Percentiles rank a stretch among this genome's conserved stretches.
phyloP scores from a whole-genome alignment of 108 stramenopile species.

The Poteriospumella lacustris region DNA sequence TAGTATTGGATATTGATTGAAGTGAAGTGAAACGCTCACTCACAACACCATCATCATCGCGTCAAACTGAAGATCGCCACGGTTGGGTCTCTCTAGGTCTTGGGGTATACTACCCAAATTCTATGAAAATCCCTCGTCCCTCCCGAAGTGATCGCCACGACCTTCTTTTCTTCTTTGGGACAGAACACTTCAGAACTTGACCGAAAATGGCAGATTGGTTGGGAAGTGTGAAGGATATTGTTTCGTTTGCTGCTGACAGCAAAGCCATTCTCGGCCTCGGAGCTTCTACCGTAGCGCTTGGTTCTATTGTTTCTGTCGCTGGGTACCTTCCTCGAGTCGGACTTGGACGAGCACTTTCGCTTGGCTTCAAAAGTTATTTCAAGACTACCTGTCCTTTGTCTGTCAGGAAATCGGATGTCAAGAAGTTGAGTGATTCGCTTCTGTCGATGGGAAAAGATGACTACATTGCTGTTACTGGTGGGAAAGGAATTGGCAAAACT shows the following conservation, averaged over 20 bases:
- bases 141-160: too few species aligned
- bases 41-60: too few species aligned
- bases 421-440: slow-evolving; percentile 17
- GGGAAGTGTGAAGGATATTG: slow-evolving; percentile 25
- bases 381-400: slow-evolving; percentile 18
- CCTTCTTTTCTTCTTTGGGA: background rate
- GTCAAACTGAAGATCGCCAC: too few species aligned
- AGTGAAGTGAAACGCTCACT: too few species aligned
- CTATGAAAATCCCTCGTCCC: too few species aligned
- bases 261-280: slow-evolving; percentile 26
- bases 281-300: slow-evolving; percentile 11
- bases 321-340: slow-evolving; percentile 16
- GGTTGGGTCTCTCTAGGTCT: too few species aligned
- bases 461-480: background rate
- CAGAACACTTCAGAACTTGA: background rate
- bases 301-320: background rate
- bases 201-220: slow-evolving; percentile 28
- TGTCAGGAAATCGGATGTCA: slow-evolving; percentile 5
- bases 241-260: slow-evolving; percentile 20
- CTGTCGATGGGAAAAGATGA: background rate
- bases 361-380: slow-evolving; percentile 23
- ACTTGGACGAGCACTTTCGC: slow-evolving; percentile 4
- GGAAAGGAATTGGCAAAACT: slow-evolving; percentile 3
- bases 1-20: too few species aligned
- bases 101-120: too few species aligned